Percentiles rank a stretch among this genome's conserved stretches.
Evolutionary conservation across 352 stramenopile species (phyloP).

Genomic region (Pythium insidiosum): DNA sequence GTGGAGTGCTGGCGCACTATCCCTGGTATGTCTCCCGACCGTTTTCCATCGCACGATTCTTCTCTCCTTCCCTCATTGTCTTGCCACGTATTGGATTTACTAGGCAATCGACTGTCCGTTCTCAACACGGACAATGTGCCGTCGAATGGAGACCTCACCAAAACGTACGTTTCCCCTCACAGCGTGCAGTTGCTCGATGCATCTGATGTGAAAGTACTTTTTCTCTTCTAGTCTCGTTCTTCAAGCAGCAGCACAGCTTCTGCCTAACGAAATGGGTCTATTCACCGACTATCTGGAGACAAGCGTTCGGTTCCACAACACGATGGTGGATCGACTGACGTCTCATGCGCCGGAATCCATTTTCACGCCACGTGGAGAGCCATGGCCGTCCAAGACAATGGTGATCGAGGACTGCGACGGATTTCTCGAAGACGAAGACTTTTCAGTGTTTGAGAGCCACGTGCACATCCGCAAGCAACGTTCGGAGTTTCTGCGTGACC

Average conservation of each 20-base stretch:
- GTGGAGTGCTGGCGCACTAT: constrained; percentile 18
- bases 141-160: constrained; percentile 51
- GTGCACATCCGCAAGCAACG: constrained; percentile 25
- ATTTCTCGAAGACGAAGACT: constrained; percentile 20
- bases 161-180: constrained; percentile 11
- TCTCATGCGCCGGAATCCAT: constrained; percentile 27
- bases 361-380: constrained; percentile 52
- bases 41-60: neutral
- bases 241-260: constrained; percentile 16
- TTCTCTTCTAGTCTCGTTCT: constrained; percentile 16
- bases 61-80: neutral
- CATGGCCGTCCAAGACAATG: constrained; percentile 48
- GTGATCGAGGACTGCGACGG: constrained; percentile 49
- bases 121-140: constrained; percentile 81
- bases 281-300: constrained; percentile 30
- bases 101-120: constrained; percentile 40
- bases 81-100: constrained; percentile 7
- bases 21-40: constrained; percentile 1
- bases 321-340: constrained; percentile 76
- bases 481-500: constrained; percentile 57
- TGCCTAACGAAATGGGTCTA: constrained; percentile 7
- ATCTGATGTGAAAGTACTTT: neutral
- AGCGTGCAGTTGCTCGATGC: too few species aligned
- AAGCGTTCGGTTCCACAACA: constrained; percentile 77
- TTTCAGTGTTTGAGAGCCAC: constrained; percentile 27